Conservation (phyloP, 768 basidiomycete species). For the Pilatotrama ljubarskyi region DNA sequence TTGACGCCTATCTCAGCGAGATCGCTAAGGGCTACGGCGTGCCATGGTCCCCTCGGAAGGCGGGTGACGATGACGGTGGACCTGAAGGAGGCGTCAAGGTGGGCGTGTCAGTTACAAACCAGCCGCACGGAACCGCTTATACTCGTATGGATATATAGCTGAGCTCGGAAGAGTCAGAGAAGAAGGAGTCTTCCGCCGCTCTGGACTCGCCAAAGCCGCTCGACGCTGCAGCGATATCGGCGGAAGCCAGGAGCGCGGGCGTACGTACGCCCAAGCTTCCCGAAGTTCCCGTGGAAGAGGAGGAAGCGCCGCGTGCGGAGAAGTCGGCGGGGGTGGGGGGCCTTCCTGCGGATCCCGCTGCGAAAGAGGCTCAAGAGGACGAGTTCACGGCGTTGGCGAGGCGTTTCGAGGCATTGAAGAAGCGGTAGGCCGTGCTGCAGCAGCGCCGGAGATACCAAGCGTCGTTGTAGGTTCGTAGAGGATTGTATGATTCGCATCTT, state of each 20-base stretch:
- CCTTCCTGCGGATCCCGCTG: constrained; percentile 25
- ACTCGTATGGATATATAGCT: constrained; percentile 9
- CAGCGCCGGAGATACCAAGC: constrained; percentile 4
- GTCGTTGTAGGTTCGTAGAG: constrained; percentile 1
- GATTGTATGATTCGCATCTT: not conserved
- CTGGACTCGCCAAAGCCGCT: constrained; percentile 17
- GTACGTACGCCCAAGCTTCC: constrained; percentile 46
- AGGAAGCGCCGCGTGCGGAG: constrained; percentile 34
- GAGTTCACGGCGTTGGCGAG: constrained; percentile 75
- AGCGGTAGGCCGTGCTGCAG: constrained; percentile 44
- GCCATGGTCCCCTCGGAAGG: constrained; percentile 53
- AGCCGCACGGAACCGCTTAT: constrained; percentile 3
- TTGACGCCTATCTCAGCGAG: constrained; percentile 86
- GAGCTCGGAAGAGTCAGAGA: not conserved
- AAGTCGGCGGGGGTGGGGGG: constrained; percentile 25
- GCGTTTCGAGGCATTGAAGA: constrained; percentile 87
- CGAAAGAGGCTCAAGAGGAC: constrained; percentile 47
- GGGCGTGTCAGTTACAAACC: constrained; percentile 15
- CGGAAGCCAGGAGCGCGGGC: constrained; percentile 34
- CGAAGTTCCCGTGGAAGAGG: constrained; percentile 51
- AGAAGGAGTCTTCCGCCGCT: not conserved
- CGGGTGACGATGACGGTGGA: constrained; percentile 29
- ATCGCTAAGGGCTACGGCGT: constrained; percentile 88
- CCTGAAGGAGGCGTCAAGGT: constrained; percentile 43
- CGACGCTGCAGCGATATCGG: constrained; percentile 28